Evolutionary conservation across 2,329 filamentous ascomycete species (phyloP).

Genomic region (Xylaria sp.): DNA sequence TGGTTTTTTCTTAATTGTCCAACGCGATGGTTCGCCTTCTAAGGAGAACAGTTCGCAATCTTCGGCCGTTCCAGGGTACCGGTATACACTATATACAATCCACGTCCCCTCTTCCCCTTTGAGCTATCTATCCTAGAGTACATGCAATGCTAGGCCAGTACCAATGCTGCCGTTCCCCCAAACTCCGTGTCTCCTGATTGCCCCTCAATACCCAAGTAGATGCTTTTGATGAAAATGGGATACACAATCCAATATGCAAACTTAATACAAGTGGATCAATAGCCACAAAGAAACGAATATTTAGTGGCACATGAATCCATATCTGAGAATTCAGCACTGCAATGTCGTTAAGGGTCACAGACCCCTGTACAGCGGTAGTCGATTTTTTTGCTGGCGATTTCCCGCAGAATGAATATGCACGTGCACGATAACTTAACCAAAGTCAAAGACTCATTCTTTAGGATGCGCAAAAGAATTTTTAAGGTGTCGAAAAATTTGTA

Average conservation of each 20-base stretch:
- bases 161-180: constrained; percentile 34
- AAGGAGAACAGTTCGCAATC: not conserved
- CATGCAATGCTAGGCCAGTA: constrained; percentile 36
- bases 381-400: not conserved
- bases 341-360: constrained; percentile 15
- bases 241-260: constrained; percentile 26
- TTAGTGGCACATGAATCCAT: constrained; percentile 8
- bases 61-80: constrained; percentile 5
- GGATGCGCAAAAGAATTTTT: no score
- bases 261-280: constrained; percentile 33
- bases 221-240: constrained; percentile 34
- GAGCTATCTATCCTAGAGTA: constrained; percentile 33
- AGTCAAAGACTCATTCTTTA: not conserved
- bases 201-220: constrained; percentile 15
- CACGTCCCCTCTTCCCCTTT: constrained; percentile 7
- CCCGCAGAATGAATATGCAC: constrained; percentile 10
- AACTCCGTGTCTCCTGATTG: constrained; percentile 28
- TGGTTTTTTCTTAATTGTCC: not conserved
- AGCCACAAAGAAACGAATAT: constrained; percentile 30
- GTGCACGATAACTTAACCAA: not conserved
- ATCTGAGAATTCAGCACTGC: constrained; percentile 11
- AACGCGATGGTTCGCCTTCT: not conserved
- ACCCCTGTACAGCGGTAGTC: constrained; percentile 19
- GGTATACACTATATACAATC: constrained; percentile 26
- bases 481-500: no score